These are phyloP conservation scores for Ascochyta rabiei DNA, from an alignment of 2,329 filamentous ascomycete genomes.

Conservation along the genomic window DNA sequence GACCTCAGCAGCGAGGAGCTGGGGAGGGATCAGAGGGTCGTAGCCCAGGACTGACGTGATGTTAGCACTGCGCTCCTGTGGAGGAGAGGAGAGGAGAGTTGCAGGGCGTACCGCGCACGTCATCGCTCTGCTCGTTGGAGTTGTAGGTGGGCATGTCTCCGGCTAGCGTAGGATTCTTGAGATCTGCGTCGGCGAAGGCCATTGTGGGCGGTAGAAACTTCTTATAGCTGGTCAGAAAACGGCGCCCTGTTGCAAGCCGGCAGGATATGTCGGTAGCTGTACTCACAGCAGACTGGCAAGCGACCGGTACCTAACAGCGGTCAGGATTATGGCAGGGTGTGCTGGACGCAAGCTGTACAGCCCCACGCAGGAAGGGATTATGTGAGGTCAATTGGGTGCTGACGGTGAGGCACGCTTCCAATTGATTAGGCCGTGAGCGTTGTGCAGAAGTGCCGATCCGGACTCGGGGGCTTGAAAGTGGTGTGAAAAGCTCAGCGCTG, in stretches of 20 bases:
- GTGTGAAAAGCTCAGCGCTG: neutral
- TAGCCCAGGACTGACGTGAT: slow-evolving; percentile 77
- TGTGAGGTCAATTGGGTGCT: slow-evolving; percentile 14
- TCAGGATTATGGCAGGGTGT: slow-evolving; percentile 16
- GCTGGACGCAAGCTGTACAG: slow-evolving; percentile 14
- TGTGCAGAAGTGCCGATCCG: neutral
- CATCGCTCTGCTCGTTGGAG: slow-evolving; percentile 51
- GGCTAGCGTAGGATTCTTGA: slow-evolving; percentile 16
- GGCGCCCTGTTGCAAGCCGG: neutral
- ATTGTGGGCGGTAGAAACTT: slow-evolving; percentile 19
- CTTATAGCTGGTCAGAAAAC: slow-evolving; percentile 21
- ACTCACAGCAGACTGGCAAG: slow-evolving; percentile 15
- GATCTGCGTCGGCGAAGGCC: slow-evolving; percentile 23
- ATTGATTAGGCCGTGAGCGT: neutral
- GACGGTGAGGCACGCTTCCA: slow-evolving; percentile 5
- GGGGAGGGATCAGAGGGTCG: slow-evolving; percentile 89
- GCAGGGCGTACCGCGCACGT: slow-evolving; percentile 56
- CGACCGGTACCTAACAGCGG: slow-evolving; percentile 21
- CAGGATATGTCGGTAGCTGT: slow-evolving; percentile 2
- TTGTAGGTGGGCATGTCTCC: slow-evolving; percentile 38
- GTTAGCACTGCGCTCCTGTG: slow-evolving; percentile 17
- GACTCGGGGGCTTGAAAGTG: neutral
- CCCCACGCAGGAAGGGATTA: slow-evolving; percentile 17
- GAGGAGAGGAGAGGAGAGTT: slow-evolving; percentile 1
- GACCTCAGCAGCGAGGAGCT: slow-evolving; percentile 84